Percentiles rank a stretch among this genome's conserved stretches.
Evolutionary conservation across 352 stramenopile species (phyloP).

Genomic region (Phytophthora ramorum): DNA sequence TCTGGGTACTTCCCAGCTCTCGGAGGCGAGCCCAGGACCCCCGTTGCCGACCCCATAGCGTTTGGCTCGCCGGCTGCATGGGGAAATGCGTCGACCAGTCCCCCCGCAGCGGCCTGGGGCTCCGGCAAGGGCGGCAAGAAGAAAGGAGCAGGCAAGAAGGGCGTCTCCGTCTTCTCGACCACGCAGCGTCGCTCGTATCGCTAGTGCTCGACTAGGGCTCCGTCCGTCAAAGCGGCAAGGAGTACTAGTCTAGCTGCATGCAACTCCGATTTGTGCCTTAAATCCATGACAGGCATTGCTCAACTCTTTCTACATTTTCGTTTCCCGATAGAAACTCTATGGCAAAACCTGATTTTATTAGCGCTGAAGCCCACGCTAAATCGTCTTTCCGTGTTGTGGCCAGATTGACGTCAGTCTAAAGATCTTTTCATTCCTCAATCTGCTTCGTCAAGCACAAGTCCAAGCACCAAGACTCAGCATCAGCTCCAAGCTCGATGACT

Average conservation of each 20-base stretch:
- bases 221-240: no score
- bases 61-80: constrained; percentile 52
- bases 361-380: constrained; percentile 1
- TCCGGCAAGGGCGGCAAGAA: constrained; percentile 57
- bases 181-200: constrained; percentile 79
- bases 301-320: constrained; percentile 25
- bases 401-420: constrained; percentile 9
- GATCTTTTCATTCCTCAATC: constrained; percentile 33
- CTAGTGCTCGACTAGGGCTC: no score
- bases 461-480: constrained; percentile 1
- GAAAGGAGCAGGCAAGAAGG: constrained; percentile 72
- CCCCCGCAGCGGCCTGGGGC: constrained; percentile 41
- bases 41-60: constrained; percentile 11
- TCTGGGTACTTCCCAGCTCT: constrained; percentile 79
- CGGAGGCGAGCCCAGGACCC: constrained; percentile 23
- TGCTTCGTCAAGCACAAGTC: constrained; percentile 29
- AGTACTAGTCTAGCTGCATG: not conserved
- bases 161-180: constrained; percentile 75
- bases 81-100: constrained; percentile 43
- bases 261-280: constrained; percentile 12
- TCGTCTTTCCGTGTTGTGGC: constrained; percentile 9
- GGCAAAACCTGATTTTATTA: not conserved
- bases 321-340: not conserved
- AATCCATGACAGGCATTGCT: constrained; percentile 12
- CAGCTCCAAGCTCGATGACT: constrained; percentile 34